Evolutionary conservation across 306 rosid species (phyloP), one percentile per base, ranked within the genome.

Genomic region (Vachellia pachyceras): DNA sequence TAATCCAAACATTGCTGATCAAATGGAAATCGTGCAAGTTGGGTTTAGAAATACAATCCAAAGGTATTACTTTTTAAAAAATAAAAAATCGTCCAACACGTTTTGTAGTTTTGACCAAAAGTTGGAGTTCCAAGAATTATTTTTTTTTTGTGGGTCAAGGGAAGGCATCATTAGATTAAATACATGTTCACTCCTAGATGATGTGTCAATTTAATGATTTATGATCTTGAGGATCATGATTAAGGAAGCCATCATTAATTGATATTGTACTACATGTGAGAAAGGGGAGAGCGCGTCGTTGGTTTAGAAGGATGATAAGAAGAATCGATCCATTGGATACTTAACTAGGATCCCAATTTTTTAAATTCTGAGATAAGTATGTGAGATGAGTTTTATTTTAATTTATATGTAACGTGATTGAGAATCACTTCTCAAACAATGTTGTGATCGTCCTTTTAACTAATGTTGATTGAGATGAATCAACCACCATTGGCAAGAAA

Each of bases 71-170:
- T 23, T 2, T 22, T 6, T 0, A 2, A 41, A 29, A 29, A 29
- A 29, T 29, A 29, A 47, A 47, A 41, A 66, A n/a, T 50, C 7
- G 74, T 63, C 83, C 76, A 25, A 72, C 85, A 73, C 69, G 15
- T 77, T 44, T 74, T 87, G 76, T 77, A 25, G 80, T 47, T 74
- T 87, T 80, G 79, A 82, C 65, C 25, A 35, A n/a, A 65, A n/a
- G 22, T 12, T 37, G 6, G 4, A 15, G 4, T 37, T 23, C 2
- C 17, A 58, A 58, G 35, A 22, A 23, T 23, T 50, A 52, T 1
- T 55, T 20, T 57, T 20, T 57, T 18, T 1, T 42, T 33, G 77
- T 63, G 40, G 40, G 9, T 42, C 14, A 45, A 42, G 57, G 29
- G 63, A 57, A 17, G 22, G 22, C 47, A 69, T 10, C 44, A 72